Base-by-base conservation (phyloP, 129 eudicot genomes). In the Oenanthe sinensis region DNA sequence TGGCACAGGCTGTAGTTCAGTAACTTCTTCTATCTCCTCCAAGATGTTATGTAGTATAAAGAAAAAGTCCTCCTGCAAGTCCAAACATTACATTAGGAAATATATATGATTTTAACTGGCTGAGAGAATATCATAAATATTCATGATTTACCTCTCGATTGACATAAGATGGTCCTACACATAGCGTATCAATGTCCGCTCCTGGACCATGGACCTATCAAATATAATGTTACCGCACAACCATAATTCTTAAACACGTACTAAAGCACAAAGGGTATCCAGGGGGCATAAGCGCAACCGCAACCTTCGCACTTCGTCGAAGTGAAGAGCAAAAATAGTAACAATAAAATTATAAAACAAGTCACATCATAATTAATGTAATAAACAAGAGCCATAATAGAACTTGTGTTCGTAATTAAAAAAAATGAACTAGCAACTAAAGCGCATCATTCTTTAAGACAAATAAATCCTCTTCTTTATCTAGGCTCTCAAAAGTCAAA, bases 161-260 rank as follows among this genome's bases (percentile, higher is more conserved):
- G 76, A 94, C 97, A 86, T 94, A 94, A 28, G 93, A 89, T 24
- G 97, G 98, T 48, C 93, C 98, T 10, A 96, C 83, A 77, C 97
- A 96, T 60, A 96, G 79, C 9, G 99, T 89, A 83, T 96, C 99
- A 30, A 92, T 89, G 83, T 90, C 97, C 75, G 99, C 97, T 80
- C 97, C 97, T 69, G 99, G 97, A 48, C 97, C 95, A 85, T 90
- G 95, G 54, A 96, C 99, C 99, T 96, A 77, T 42, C 74, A 77
- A 72, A 72, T 78, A 83, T 6, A 40, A 72, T 30, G 20, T 67
- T 33, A 77, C 19, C 44, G 10, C 17, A 20, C 47, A 14, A 46
- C 39, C 36, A n/a, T 60, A 60, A 4, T n/a, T 9, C 8, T 22
- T 22, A 22, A 60, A n/a, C 33, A 11, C 3, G 2, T 6, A 0